Conservation (phyloP, 2,329 filamentous ascomycete genomes). For the Chaetomium sp. region DNA sequence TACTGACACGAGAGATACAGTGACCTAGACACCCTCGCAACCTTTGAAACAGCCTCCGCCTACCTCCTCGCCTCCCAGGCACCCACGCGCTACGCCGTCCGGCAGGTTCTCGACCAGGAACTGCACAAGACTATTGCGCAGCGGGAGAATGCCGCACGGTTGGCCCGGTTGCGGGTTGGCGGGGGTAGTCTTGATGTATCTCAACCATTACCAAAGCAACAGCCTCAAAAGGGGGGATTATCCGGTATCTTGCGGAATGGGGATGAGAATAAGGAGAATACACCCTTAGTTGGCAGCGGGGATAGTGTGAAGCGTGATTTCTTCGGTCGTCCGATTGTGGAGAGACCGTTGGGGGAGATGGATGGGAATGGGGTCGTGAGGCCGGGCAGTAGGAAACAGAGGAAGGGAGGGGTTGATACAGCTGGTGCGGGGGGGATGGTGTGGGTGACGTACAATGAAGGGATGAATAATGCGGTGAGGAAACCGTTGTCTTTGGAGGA, state of each 20-base stretch:
- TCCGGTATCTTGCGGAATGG: not conserved
- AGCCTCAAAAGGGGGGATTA: not conserved
- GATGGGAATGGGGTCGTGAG: constrained; percentile 32
- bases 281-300: constrained; percentile 25
- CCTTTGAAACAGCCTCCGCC: constrained; percentile 62
- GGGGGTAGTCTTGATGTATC: not conserved
- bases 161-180: constrained; percentile 50
- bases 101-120: constrained; percentile 89
- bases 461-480: constrained; percentile 83
- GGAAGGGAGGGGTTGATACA: constrained; percentile 38
- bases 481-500: constrained; percentile 80
- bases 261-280: constrained; percentile 36
- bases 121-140: constrained; percentile 65
- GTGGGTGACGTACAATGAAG: constrained; percentile 87
- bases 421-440: constrained; percentile 41
- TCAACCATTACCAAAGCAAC: constrained; percentile 25
- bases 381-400: constrained; percentile 20
- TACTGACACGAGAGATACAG: constrained; percentile 27
- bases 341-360: constrained; percentile 32
- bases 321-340: constrained; percentile 67
- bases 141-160: constrained; percentile 59
- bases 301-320: constrained; percentile 65
- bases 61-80: constrained; percentile 52
- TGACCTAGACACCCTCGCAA: constrained; percentile 68
- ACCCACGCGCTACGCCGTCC: constrained; percentile 83